Evolutionary conservation across 805 yeast genomes (phyloP), one percentile per base, ranked within the genome.

Genomic region (Deakozyma indianensis): DNA sequence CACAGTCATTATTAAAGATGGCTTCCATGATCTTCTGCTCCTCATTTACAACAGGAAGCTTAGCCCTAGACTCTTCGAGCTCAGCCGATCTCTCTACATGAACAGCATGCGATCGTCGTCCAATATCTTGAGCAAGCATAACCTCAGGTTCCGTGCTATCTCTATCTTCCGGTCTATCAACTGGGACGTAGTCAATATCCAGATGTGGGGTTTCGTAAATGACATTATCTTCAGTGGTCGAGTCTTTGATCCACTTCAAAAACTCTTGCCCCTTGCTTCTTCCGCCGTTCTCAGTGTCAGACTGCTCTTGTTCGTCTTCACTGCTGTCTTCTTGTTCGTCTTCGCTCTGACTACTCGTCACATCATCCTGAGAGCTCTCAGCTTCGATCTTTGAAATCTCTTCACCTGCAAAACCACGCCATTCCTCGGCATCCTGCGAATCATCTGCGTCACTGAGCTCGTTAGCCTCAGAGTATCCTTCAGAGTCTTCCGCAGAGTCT

Each of bases 1-100:
- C 78, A 49, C 90, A 82, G 56, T 88, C 96, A 57, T 90, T 83
- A 56, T 90, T 94, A 58, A 83, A 84, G 43, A 92, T 75, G 1
- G 96, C 95, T 60, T 92, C 99, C 96, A 92, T 86, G 43, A 92
- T 83, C 46, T 78, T 69, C 59, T 85, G 95, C 57, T 92, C 99
- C 61, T 86, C 95, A 4, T 80, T 80, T 50, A 75, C 83, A 0
- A 92, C 96, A 0, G 99, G 99, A 18, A 92, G 66, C 44, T 77
- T 72, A 64, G 78, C 67, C 50, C 98, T 69, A 25, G 70, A 70
- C 20, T 67, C 59, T 57, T 86, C 94, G 21, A 90, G 74, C 23
- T 74, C 80, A 0, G 71, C 74, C 1, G 77, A 57, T 54, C 98
- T 71, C 7, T 70, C 68, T 0, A 90, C 82, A 15, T 75, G 67